Percentiles rank a stretch among this genome's conserved stretches.
Conservation (phyloP, 306 rosid species). For the Lablab purpureus region DNA sequence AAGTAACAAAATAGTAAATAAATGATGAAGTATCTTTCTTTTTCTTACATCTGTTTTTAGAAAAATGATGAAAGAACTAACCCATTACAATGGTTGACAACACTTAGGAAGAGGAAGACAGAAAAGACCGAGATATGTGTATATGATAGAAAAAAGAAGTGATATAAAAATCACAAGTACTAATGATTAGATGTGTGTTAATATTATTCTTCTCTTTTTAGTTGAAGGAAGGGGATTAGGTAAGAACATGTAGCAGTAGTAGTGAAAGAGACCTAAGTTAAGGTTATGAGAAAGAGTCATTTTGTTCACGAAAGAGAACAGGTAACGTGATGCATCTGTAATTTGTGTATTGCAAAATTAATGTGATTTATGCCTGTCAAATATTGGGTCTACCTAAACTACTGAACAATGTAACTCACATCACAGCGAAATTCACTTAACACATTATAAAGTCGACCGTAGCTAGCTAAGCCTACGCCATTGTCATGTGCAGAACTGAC, state of each 20-base stretch:
- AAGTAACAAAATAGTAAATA: too few relatives aligned
- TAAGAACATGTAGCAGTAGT: background rate
- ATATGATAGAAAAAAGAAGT: too few relatives aligned
- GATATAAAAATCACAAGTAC: too few relatives aligned
- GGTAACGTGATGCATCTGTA: slow-evolving; percentile 13
- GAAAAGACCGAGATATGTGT: too few relatives aligned
- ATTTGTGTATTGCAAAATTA: slow-evolving; percentile 28
- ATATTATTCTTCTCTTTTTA: background rate
- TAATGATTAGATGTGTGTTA: too few relatives aligned
- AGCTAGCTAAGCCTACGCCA: slow-evolving; percentile 21
- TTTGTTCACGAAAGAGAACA: slow-evolving; percentile 15
- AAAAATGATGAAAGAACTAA: too few relatives aligned
- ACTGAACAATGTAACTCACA: slow-evolving; percentile 13
- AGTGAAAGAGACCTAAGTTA: background rate
- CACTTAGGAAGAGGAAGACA: too few relatives aligned
- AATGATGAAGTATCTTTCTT: too few relatives aligned
- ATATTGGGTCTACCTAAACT: slow-evolving; percentile 34
- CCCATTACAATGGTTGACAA: too few relatives aligned
- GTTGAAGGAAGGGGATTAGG: background rate
- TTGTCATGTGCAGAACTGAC: slow-evolving; percentile 55
- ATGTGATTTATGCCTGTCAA: slow-evolving; percentile 38
- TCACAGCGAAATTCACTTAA: background rate
- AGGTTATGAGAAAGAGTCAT: background rate
- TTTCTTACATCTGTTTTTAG: too few relatives aligned
- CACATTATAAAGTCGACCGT: slow-evolving; percentile 35